A percentile compares a stretch with the other conserved stretches of the same genome.
phyloP scores from a whole-genome alignment of 2,329 filamentous ascomycete genomes.

The Fusarium sp. region DNA sequence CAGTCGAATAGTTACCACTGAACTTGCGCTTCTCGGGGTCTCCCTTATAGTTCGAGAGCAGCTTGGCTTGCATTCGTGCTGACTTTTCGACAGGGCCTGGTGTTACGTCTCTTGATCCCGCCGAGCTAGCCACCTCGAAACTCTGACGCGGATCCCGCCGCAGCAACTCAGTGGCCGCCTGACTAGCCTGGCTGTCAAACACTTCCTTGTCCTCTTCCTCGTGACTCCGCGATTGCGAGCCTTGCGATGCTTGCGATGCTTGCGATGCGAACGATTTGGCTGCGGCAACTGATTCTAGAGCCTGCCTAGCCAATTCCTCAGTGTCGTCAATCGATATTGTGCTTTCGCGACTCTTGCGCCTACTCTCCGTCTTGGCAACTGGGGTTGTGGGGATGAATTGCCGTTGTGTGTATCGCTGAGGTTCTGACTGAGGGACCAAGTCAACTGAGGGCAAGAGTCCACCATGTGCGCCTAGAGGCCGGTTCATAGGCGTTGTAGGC shows the following conservation, averaged over 20 bases:
- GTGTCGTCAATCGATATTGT: conserved; percentile 80
- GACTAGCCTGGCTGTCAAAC: conserved; percentile 80
- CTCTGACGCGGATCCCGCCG: conserved; percentile 68
- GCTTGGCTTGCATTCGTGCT: conserved; percentile 63
- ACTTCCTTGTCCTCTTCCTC: conserved; percentile 62
- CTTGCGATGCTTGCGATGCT: conserved; percentile 40
- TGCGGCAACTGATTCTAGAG: conserved; percentile 65
- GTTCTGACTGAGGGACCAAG: conserved; percentile 71
- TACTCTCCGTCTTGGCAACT: conserved; percentile 55
- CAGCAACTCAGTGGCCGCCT: conserved; percentile 80
- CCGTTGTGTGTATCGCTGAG: conserved; percentile 57
- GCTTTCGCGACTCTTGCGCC: conserved; percentile 82
- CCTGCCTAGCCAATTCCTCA: conserved; percentile 67
- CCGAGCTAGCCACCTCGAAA: conserved; percentile 62
- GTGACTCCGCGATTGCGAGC: conserved; percentile 43
- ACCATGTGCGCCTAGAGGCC: conserved; percentile 60
- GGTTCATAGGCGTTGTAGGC: conserved; percentile 77
- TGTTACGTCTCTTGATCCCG: conserved; percentile 57
- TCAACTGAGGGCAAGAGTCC: conserved; percentile 72
- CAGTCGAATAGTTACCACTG: conserved; percentile 48
- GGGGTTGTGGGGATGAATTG: conserved; percentile 62
- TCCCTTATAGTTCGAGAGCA: conserved; percentile 60
- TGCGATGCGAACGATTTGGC: conserved; percentile 49
- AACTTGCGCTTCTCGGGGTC: conserved; percentile 66
- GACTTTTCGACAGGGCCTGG: conserved; percentile 58